Evolutionary conservation across 257 asterid species (phyloP), one percentile per base, ranked within the genome.

Genomic region (Perilla frutescens): DNA sequence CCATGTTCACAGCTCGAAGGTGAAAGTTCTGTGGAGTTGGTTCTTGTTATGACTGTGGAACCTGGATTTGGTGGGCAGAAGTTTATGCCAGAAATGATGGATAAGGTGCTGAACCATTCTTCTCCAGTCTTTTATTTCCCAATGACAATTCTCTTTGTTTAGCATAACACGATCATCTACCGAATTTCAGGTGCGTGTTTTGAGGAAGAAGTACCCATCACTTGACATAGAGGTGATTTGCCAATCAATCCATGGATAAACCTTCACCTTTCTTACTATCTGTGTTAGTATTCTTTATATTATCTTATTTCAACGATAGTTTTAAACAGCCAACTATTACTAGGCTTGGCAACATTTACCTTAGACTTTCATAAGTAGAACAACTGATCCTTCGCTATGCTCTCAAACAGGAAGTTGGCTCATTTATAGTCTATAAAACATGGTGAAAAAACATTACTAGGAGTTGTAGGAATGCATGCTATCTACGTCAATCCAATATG

Each of bases 21-120:
- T 48, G 80, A 86, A 81, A 78, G 74, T 70, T 86, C 89, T 1
- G 97, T 86, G 53, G 97, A 90, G 78, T 54, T 94, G 97, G 97
- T 94, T 70, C 96, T 94, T 32, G 88, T 94, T 54, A 94, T 94
- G 99, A 94, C 99, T 13, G 99, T 91, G 63, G 91, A 90, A 83
- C 97, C 99, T 76, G 99, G 97, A 77, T 91, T 94, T 84, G 97
- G 99, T 6, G 97, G 99, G 79, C 99, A 94, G 67, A 90, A 91
- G 71, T 94, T 94, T 73, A 94, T 91, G 93, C 96, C 97, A 8
- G 96, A 91, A 79, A 91, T 74, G 81, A 87, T 91, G 97, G 97
- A 94, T 74, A 94, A 94, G 97, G 99, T 91, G 71, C 62, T 29
- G 48, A 36, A 31, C 20, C 66, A 6, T 29, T 48, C 50, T 57